Conservation (phyloP, 495 filamentous ascomycete genomes). For the Penicillium nucicola region DNA sequence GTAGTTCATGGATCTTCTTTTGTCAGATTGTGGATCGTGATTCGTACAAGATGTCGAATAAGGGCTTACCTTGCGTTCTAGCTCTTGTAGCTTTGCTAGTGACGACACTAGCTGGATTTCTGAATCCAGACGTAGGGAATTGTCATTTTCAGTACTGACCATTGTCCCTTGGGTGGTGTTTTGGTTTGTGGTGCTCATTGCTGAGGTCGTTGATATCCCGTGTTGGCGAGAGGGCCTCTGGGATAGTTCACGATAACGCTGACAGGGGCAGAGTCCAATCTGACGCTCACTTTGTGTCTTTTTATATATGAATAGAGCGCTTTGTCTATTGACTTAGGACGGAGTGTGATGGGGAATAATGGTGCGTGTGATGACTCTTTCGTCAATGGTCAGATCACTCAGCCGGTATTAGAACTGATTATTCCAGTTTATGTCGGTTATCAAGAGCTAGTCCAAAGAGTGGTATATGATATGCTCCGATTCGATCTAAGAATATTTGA, state of each 20-base stretch:
- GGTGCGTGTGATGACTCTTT: neutral
- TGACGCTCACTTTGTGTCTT: neutral
- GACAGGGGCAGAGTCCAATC: no score
- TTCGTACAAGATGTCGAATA: neutral
- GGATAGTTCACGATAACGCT: neutral
- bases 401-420: neutral
- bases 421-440: no score
- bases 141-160: neutral
- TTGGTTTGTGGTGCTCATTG: slow-evolving; percentile 1
- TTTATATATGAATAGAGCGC: neutral
- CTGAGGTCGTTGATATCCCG: neutral
- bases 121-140: slow-evolving; percentile 16
- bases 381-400: neutral
- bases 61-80: slow-evolving; percentile 33
- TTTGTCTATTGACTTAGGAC: neutral
- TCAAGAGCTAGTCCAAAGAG: no score
- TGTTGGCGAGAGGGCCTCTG: neutral
- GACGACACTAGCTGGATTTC: slow-evolving; percentile 43
- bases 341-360: neutral
- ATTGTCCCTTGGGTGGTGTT: neutral
- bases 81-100: slow-evolving; percentile 41
- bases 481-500: neutral
- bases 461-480: no score
- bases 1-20: slow-evolving; percentile 40
- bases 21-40: slow-evolving; percentile 2